Base-by-base conservation (phyloP, 148 eudicot species). In the Amaranthus palmeri region DNA sequence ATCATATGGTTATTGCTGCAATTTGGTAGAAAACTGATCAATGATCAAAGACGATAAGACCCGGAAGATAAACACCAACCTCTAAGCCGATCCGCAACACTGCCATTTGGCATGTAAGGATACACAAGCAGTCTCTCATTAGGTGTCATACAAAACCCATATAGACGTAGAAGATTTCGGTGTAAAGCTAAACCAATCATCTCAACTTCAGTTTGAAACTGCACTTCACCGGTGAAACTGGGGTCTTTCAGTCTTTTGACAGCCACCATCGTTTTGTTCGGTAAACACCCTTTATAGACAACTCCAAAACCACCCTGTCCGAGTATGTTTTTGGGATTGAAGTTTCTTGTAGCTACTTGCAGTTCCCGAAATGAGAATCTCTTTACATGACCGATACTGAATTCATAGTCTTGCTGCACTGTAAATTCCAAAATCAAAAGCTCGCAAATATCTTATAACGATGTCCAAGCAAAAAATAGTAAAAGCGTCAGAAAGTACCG, bases 121-220 rank as follows among this genome's bases (percentile, higher is more conserved):
- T 93, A 93, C 41, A 93, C 87, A 51, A 93, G 97, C 70, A 93
- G 74, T 58, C 91, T 83, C 80, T 93, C 98, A 46, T 84, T 78
- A 69, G 89, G 76, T 17, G 97, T 86, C 95, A 87, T 86, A 76
- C 98, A 93, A 76, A 90, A 93, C 8, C 98, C 98, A 67, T 86
- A 87, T 11, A 93, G 48, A 6, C 95, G 95, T 49, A 93, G 69
- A 70, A 93, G 90, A 71, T 93, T 93, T 50, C 90, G 81, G 70
- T 93, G 98, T 77, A 93, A 73, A 76, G 97, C 98, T 81, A 93
- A 81, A 48, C 98, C 91, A 47, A 93, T 93, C 97, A 93, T 89
- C 85, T 93, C 98, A 69, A 93, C 92, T 87, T 93, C 98, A 25
- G 98, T 93, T 77, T 91, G 95, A 77, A 93, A 93, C 77, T 93